These are phyloP conservation scores for Apodospora peruviana DNA, from an alignment of 495 filamentous ascomycete genomes.

Conservation along the genomic window DNA sequence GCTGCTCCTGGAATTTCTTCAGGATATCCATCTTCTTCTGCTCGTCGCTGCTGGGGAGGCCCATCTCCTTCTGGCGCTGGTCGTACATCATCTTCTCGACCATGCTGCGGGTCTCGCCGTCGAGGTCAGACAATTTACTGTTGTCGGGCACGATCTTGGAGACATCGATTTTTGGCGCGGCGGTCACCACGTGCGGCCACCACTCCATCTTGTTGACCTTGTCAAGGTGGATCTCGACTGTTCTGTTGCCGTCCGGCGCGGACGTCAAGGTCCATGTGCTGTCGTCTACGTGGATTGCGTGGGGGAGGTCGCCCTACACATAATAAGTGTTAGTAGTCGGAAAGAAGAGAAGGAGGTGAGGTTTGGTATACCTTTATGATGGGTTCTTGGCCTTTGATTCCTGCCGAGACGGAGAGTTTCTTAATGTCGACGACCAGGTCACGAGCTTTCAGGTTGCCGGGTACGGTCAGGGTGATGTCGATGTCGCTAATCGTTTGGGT, in stretches of 20 bases:
- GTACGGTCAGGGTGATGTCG: slow-evolving; percentile 69
- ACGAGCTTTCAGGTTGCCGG: slow-evolving; percentile 73
- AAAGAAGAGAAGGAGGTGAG: neutral
- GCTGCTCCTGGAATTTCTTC: slow-evolving; percentile 76
- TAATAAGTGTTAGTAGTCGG: slow-evolving; percentile 1
- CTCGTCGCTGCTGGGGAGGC: slow-evolving; percentile 83
- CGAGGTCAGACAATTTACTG: slow-evolving; percentile 81
- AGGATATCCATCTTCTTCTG: slow-evolving; percentile 87
- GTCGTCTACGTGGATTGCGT: slow-evolving; percentile 75
- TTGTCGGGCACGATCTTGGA: slow-evolving; percentile 92
- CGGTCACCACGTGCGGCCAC: slow-evolving; percentile 88
- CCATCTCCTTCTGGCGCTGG: slow-evolving; percentile 91
- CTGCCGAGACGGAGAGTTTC: slow-evolving; percentile 71
- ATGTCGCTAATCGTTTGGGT: slow-evolving; percentile 90
- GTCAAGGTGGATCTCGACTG: slow-evolving; percentile 82
- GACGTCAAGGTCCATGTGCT: slow-evolving; percentile 90
- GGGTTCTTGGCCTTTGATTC: slow-evolving; percentile 80
- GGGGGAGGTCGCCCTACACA: slow-evolving; percentile 72
- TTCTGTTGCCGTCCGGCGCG: slow-evolving; percentile 56
- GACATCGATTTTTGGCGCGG: slow-evolving; percentile 85
- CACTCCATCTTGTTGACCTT: slow-evolving; percentile 97
- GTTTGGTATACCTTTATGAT: slow-evolving; percentile 65
- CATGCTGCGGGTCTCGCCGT: slow-evolving; percentile 94
- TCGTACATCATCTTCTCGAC: slow-evolving; percentile 99
- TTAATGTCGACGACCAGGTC: slow-evolving; percentile 82